Evolutionary conservation across 1,284 basidiomycete species (phyloP), one percentile per base, ranked within the genome.

Genomic region (Moesziomyces sp.): DNA sequence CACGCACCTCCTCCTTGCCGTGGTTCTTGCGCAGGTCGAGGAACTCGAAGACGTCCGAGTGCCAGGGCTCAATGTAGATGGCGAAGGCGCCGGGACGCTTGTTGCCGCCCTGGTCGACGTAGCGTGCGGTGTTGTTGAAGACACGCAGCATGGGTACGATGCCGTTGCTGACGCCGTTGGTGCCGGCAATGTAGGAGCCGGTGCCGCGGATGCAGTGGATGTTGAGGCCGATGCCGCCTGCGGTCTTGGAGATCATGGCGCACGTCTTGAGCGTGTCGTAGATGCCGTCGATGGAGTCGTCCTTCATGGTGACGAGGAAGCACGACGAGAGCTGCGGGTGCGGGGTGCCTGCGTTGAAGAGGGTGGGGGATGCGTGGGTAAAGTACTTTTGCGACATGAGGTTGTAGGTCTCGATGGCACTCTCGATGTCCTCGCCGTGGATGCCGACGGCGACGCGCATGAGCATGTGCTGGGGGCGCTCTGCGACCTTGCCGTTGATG

Each of bases 361-460:
- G 89, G 13, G 97, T 99, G 5, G 97, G 97, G 14, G 94, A 97
- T 3, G 95, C 97, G 84, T 99, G 96, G 1, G 95, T 99, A 86
- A 99, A 99, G 60, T 71, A 78, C 72, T 83, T 84, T 86, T 97
- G 92, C 28, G 93, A 96, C 94, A 98, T 97, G 78, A 96, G 88
- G 79, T 86, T 85, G 84, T 86, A 86, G 10, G 96, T 97, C 87
- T 97, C 91, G 73, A 98, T 88, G 52, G 91, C 94, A 51, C 91
- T 90, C 28, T 97, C 93, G 68, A 98, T 89, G 85, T 98, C 92
- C 26, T 87, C 83, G 13, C 95, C 95, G 85, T 99, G 96, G 74
- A 99, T 97, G 62, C 96, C 97, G 52, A 99, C 93, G 49, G 96
- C 93, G 57, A 99, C 97, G 86, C 96, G 94, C 97, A 99, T 99